Evolutionary conservation across 129 eudicot species (phyloP).

Genomic region (Daucus carota): DH1_v3.0 NC_030386.2:37608501-37609000

Average conservation of each 20-base stretch:
- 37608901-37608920: no score
- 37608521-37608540: slow-evolving; percentile 98
- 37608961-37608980: background rate
- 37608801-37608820: background rate
- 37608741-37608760: background rate
- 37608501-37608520: slow-evolving; percentile 76
- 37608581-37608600: slow-evolving; percentile 9
- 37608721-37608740: background rate
- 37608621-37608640: slow-evolving; percentile 1
- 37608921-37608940: background rate
- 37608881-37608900: background rate
- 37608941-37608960: background rate
- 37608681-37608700: background rate
- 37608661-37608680: background rate
- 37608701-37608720: background rate
- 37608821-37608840: background rate
- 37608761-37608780: background rate
- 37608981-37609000: background rate
- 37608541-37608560: slow-evolving; percentile 89
- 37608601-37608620: background rate
- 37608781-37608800: background rate
- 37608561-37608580: slow-evolving; percentile 95
- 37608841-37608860: background rate
- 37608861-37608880: background rate
- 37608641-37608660: background rate